Percentiles rank a stretch among this genome's conserved stretches.
Conservation (phyloP, 345 rosid genomes). For the Angophora floribunda region DNA sequence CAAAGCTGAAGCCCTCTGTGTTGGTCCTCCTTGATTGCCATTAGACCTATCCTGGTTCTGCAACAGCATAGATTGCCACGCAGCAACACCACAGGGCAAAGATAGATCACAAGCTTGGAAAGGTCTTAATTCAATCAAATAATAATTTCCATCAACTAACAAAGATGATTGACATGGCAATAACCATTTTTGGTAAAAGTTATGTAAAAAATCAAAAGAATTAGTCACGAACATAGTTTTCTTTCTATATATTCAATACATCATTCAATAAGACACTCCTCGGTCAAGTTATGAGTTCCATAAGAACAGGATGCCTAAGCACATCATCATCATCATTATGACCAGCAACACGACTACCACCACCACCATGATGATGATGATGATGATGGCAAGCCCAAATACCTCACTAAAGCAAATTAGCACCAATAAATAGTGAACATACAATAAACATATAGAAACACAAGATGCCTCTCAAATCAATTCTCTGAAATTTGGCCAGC, state of each 20-base stretch:
- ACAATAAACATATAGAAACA: background rate
- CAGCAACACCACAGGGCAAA: background rate
- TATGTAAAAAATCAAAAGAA: background rate
- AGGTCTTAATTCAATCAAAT: background rate
- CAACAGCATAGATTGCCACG: background rate
- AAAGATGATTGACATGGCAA: background rate
- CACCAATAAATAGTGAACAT: background rate
- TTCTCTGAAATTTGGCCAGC: background rate
- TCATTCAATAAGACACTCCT: background rate
- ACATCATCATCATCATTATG: background rate
- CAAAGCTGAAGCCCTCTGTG: constrained; percentile 96
- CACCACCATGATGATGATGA: background rate
- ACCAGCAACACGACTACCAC: background rate
- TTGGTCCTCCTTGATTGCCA: constrained; percentile 81
- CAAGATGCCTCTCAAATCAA: background rate
- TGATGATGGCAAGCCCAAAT: background rate
- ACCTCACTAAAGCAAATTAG: background rate
- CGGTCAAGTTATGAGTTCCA: background rate
- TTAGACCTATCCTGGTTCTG: constrained; percentile 50
- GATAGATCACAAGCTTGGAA: background rate
- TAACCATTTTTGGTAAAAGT: background rate
- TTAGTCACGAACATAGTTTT: background rate
- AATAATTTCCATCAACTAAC: background rate
- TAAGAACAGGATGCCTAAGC: background rate
- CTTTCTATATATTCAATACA: background rate